phyloP scores from a whole-genome alignment of 148 eudicot species.

The Silene conica region DNA sequence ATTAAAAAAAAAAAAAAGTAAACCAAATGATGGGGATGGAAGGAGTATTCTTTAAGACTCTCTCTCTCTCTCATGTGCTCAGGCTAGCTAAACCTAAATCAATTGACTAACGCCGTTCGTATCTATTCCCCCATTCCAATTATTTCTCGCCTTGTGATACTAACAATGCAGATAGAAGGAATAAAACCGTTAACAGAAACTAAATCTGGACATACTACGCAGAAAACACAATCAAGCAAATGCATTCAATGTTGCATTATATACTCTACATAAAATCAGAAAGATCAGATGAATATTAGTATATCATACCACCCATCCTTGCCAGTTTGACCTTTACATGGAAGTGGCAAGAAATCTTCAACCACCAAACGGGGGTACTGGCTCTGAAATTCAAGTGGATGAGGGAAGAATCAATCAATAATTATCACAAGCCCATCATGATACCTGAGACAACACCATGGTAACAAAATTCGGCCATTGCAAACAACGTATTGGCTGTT shows the following conservation, averaged over 20 bases:
- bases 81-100: too few species aligned
- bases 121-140: not conserved
- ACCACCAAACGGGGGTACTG: constrained; percentile 90
- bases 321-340: constrained; percentile 71
- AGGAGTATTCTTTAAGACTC: too few species aligned
- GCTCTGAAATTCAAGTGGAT: constrained; percentile 46
- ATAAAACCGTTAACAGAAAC: not conserved
- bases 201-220: not conserved
- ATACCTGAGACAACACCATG: not conserved
- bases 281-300: constrained; percentile 8
- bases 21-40: too few species aligned
- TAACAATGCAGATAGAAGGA: constrained; percentile 1
- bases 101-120: not conserved
- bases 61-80: too few species aligned
- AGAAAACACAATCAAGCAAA: not conserved
- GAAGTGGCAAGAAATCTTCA: constrained; percentile 76
- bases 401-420: constrained; percentile 7
- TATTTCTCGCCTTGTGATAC: not conserved
- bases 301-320: constrained; percentile 83
- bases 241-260: not conserved
- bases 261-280: not conserved
- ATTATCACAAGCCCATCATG: not conserved
- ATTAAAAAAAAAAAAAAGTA: too few species aligned
- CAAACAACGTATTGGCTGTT: not conserved
- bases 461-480: not conserved